Base-by-base conservation (phyloP, 2,329 filamentous ascomycete species). In the Acrocalymma vagum region DNA sequence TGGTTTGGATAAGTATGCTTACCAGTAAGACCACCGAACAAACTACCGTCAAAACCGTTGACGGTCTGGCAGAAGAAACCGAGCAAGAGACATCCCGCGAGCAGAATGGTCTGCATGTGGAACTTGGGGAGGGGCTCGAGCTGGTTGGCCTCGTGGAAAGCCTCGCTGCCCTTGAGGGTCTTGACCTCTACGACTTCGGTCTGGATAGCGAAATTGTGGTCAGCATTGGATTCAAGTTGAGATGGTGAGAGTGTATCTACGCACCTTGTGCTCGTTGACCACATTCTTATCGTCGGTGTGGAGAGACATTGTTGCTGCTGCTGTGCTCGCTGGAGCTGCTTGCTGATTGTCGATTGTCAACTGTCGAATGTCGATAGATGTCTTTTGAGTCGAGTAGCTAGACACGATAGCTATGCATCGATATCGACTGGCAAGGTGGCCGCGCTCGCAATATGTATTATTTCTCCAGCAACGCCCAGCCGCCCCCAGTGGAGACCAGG, bases 31-130 rank as follows among this genome's bases (percentile, higher is more conserved):
- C 75, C 75, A 41, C 76, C 77, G 55, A 82, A 79, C 33, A 85
- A 72, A 18, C 77, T 80, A 24, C 79, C 79, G 50, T 84, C 81
- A 48, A 79, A 83, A 18, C 80, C 80, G 59, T 82, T 81, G 72
- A 78, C 76, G 7, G 77, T 80, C 16, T 75, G 78, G 45, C 69
- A 72, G 48, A 74, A 69, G 55, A 72, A 76, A 21, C 70, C 72
- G 10, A 47, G 38, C 25, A 61, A 39, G 16, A 48, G 44, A 29
- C 52, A 58, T 11, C 56, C 26, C 34, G 53, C 60, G 7, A 65
- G 57, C 23, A 58, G 42, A 15, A 67, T 34, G 13, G 55, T 48
- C 28, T 41, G 41, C 7, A 14, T 13, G 24, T 40, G 49, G 37
- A 62, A 58, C 5, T 35, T 30, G 3, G 22, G 38, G 1, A 76